Percentiles rank a stretch among this genome's conserved stretches.
phyloP scores from a whole-genome alignment of 2,329 filamentous ascomycete genomes.

The Graphilbum fragrans region DNA sequence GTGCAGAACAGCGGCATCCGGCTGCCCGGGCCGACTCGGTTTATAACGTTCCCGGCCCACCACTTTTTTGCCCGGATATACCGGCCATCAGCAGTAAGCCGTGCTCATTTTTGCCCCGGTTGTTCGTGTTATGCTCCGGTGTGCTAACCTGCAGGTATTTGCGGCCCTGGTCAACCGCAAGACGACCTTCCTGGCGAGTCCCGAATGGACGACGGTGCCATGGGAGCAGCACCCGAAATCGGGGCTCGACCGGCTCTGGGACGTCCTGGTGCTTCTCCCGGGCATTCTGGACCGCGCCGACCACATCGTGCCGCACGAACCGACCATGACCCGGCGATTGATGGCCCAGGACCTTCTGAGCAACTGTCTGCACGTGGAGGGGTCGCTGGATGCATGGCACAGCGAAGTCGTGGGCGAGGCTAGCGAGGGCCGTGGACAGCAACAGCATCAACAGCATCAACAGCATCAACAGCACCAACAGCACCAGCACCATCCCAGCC shows the following conservation, averaged over 20 bases:
- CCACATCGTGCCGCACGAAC: constrained; percentile 23
- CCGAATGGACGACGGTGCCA: constrained; percentile 38
- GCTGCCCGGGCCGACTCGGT: constrained; percentile 31
- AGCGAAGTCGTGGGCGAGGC: constrained; percentile 12
- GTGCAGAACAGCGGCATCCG: constrained; percentile 23
- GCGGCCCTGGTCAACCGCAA: constrained; percentile 36
- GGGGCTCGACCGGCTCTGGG: constrained; percentile 37
- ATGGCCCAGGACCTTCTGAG: constrained; percentile 35
- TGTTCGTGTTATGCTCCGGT: background rate
- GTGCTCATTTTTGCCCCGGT: constrained; percentile 7
- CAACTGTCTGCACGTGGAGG: constrained; percentile 34
- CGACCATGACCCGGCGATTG: constrained; percentile 27
- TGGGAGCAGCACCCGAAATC: constrained; percentile 41
- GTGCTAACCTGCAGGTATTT: constrained; percentile 21
- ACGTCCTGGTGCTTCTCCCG: constrained; percentile 35
- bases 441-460: too few relatives aligned
- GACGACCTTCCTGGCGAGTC: constrained; percentile 35
- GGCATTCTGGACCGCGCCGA: constrained; percentile 33
- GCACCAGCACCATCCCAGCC: too few relatives aligned
- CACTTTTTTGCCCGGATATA: constrained; percentile 46
- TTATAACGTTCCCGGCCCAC: constrained; percentile 39
- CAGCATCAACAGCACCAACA: too few relatives aligned
- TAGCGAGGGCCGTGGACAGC: background rate
- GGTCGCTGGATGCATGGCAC: constrained; percentile 36
- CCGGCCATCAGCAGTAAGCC: constrained; percentile 39